These are phyloP conservation scores for Salix viminalis DNA, from an alignment of 345 rosid genomes.

Conservation along the genomic window DNA sequence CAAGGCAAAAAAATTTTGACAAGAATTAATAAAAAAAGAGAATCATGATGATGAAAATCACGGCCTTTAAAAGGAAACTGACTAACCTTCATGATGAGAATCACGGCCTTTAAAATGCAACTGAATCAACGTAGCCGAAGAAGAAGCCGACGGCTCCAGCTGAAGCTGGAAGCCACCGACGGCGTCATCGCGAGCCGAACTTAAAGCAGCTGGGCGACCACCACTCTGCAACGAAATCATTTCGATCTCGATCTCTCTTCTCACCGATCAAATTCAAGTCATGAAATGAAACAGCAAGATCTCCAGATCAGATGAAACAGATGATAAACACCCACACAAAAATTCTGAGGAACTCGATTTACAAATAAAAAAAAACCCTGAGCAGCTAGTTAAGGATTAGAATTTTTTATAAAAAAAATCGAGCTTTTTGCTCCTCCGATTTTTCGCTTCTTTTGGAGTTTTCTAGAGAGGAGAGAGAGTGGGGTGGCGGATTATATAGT, in stretches of 20 bases:
- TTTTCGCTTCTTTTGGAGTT: not conserved
- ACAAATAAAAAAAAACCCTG: slow-evolving; percentile 12
- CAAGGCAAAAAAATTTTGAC: not conserved
- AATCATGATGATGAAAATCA: not conserved
- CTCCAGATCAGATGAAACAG: slow-evolving; percentile 23
- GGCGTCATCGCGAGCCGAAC: slow-evolving; percentile 42
- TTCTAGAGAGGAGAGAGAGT: not conserved
- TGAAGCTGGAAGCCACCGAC: slow-evolving; percentile 33
- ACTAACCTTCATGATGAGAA: slow-evolving; percentile 9
- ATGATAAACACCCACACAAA: not conserved
- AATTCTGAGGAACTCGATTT: not conserved
- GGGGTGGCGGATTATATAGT: not conserved
- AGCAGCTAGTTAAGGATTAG: not conserved
- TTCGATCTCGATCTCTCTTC: slow-evolving; percentile 10
- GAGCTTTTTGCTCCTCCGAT: slow-evolving; percentile 9
- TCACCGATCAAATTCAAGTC: slow-evolving; percentile 12
- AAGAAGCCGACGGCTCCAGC: slow-evolving; percentile 39
- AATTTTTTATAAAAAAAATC: not conserved
- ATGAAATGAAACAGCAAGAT: slow-evolving; percentile 13
- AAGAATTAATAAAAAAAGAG: not conserved
- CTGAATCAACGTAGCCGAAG: slow-evolving; percentile 39
- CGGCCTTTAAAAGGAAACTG: not conserved
- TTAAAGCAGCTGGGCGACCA: slow-evolving; percentile 29
- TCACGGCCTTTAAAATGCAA: not conserved
- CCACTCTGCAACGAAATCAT: slow-evolving; percentile 62